Base-by-base conservation (phyloP, 257 asterid species). In the Fraxinus anomala region DNA sequence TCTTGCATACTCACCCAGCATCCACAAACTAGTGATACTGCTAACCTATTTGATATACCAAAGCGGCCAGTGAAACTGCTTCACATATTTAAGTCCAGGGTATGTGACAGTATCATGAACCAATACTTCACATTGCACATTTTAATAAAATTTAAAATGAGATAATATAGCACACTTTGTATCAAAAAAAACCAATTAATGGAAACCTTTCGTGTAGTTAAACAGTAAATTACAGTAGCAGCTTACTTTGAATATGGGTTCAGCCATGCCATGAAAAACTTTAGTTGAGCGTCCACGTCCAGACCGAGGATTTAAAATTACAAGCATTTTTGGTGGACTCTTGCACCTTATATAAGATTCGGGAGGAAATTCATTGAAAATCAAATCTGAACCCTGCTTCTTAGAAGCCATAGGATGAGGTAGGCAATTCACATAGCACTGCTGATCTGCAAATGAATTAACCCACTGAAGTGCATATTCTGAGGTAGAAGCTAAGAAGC, bases 261-360 rank as follows among this genome's bases (percentile, higher is more conserved):
- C 98, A 30, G 89, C 98, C 87, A 78, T 74, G 80, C 89, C 93
- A 85, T 91, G 91, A 73, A 91, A 95, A 76, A 95, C 97, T 88
- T 95, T 95, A 91, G 91, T 91, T 66, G 99, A 95, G 73, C 99
- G 97, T 74, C 99, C 98, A 61, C 92, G 92, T 26, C 99, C 99
- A 73, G 99, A 93, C 80, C 93, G 92, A 79, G 99, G 99, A 87
- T 95, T 95, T 78, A 95, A 88, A 83, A 95, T 88, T 82, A 93
- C 98, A 61, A 95, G 98, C 97, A 95, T 91, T 87, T 82, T 90
- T 39, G 97, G 98, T 28, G 96, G 88, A 75, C 83, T 90, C 89
- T 93, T 95, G 79, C 96, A 90, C 87, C 92, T 91, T 82, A 95
- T 80, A 82, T 86, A 89, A 56, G 94, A 92, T 86, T 93, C 99